A percentile compares a stretch with the other conserved stretches of the same genome.
Conservation (phyloP, 2,329 filamentous ascomycete species). For the Ceratocystis albifundus region DNA sequence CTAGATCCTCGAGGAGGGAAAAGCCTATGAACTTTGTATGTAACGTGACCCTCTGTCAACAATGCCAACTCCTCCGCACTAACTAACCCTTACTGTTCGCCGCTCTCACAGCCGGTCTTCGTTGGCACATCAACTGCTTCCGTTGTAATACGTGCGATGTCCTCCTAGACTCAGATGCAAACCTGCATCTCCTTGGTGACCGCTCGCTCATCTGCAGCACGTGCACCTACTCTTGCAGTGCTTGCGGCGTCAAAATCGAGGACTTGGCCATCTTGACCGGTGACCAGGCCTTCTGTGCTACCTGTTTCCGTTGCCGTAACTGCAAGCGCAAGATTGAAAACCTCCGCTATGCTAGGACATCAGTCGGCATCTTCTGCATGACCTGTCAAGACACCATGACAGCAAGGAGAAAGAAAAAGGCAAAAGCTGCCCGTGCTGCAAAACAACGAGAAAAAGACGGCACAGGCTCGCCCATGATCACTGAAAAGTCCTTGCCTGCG, state of each 20-base stretch:
- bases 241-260: conserved; percentile 95
- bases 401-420: conserved; percentile 80
- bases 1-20: conserved; percentile 94
- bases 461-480: conserved; percentile 49
- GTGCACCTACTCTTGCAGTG: conserved; percentile 97
- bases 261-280: conserved; percentile 94
- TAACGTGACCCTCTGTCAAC: conserved; percentile 23
- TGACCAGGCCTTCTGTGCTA: conserved; percentile 94
- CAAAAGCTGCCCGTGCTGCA: conserved; percentile 48
- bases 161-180: conserved; percentile 94
- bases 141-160: conserved; percentile 92
- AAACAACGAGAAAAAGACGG: conserved; percentile 51
- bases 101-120: conserved; percentile 60
- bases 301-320: conserved; percentile 93
- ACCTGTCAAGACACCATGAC: conserved; percentile 94
- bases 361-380: conserved; percentile 99
- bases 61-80: background rate
- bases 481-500: conserved; percentile 87
- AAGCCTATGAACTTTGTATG: conserved; percentile 91
- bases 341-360: conserved; percentile 89
- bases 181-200: conserved; percentile 90
- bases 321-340: conserved; percentile 99
- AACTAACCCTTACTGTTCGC: background rate
- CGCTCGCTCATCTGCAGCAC: conserved; percentile 98
- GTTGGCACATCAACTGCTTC: conserved; percentile 99